Conservation (phyloP, 768 basidiomycete genomes). For the Exidia glandulosa region DNA sequence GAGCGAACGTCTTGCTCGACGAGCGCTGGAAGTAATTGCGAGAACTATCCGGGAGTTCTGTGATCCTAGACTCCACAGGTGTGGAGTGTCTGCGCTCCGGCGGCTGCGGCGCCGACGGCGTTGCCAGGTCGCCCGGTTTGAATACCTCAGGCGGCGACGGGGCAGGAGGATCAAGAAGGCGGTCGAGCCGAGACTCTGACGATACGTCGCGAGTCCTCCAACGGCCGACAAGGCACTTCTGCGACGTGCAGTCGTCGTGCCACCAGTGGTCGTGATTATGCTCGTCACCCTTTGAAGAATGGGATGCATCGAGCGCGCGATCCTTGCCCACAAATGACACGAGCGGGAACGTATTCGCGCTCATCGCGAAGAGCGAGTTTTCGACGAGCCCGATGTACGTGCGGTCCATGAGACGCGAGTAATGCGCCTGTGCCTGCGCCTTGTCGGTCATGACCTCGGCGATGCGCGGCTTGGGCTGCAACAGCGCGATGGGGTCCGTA, state of each 20-base stretch:
- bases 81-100: too few relatives aligned
- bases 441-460: slow-evolving; percentile 52
- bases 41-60: too few relatives aligned
- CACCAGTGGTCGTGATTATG: background rate
- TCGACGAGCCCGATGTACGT: slow-evolving; percentile 78
- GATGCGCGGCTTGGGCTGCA: slow-evolving; percentile 74
- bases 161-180: background rate
- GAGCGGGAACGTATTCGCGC: slow-evolving; percentile 68
- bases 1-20: background rate
- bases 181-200: background rate
- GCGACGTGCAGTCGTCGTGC: background rate
- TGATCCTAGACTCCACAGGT: too few relatives aligned
- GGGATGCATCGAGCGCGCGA: background rate
- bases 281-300: background rate
- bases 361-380: slow-evolving; percentile 78
- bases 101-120: too few relatives aligned
- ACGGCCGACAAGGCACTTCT: background rate
- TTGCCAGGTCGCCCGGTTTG: too few relatives aligned
- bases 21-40: too few relatives aligned
- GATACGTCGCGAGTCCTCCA: background rate
- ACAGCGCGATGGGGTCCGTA: slow-evolving; percentile 63
- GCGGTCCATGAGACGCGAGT: slow-evolving; percentile 39
- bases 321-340: slow-evolving; percentile 43
- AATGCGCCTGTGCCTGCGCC: background rate
- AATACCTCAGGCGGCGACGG: too few relatives aligned